phyloP scores from a whole-genome alignment of 768 basidiomycete genomes.

The Rhizopogon vulgaris region DNA sequence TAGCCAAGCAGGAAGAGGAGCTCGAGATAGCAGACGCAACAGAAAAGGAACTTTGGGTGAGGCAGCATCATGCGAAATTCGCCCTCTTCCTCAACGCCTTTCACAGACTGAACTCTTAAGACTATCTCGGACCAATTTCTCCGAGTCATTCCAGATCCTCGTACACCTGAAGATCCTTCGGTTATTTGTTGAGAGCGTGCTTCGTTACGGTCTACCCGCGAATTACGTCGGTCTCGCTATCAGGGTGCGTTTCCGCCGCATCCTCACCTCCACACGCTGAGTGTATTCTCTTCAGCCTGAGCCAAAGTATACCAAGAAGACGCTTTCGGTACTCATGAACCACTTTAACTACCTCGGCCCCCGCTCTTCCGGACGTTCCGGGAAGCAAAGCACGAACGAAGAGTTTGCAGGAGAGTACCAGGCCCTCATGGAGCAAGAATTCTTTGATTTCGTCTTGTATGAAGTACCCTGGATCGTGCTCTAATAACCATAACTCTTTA shows the following conservation, averaged over 20 bases:
- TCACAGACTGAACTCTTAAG: slow-evolving; percentile 83
- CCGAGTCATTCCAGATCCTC: slow-evolving; percentile 90
- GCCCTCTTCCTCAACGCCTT: background rate
- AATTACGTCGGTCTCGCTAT: slow-evolving; percentile 79
- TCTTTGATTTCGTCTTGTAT: slow-evolving; percentile 90
- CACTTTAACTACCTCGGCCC: slow-evolving; percentile 81
- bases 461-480: slow-evolving; percentile 88
- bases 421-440: slow-evolving; percentile 89
- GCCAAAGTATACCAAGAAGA: slow-evolving; percentile 75
- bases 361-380: slow-evolving; percentile 52
- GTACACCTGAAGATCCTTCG: slow-evolving; percentile 91
- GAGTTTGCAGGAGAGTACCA: slow-evolving; percentile 91
- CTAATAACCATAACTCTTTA: slow-evolving; percentile 25
- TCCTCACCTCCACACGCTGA: background rate
- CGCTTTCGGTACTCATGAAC: slow-evolving; percentile 60
- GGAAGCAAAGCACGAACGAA: slow-evolving; percentile 40
- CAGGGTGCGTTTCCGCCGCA: slow-evolving; percentile 45
- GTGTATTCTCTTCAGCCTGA: slow-evolving; percentile 57
- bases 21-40: slow-evolving; percentile 72
- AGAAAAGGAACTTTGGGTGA: slow-evolving; percentile 96
- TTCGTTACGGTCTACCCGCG: slow-evolving; percentile 92
- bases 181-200: slow-evolving; percentile 90
- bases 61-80: slow-evolving; percentile 11
- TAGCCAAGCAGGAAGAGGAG: slow-evolving; percentile 77
- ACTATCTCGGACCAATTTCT: slow-evolving; percentile 91